Evolutionary conservation across 371 early-diverging fungal species (phyloP), one percentile per base, ranked within the genome.

Genomic region (Mortierella sp.): DNA sequence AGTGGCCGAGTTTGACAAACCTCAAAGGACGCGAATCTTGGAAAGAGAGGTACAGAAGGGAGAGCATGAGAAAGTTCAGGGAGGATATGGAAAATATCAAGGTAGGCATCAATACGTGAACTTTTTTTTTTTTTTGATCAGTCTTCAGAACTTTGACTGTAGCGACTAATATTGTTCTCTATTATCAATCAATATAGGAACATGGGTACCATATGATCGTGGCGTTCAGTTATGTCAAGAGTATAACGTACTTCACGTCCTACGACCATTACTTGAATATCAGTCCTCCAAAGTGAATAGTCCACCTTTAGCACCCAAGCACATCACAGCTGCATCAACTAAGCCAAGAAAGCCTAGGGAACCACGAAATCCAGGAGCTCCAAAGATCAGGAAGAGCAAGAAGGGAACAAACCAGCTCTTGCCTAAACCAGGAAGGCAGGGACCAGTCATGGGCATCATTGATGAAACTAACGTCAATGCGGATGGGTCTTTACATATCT

Each of bases 21-120:
- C 92, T 2, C 88, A 89, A 67, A 86, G 98, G 37, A 96, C 96
- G 22, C 91, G 94, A 66, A 96, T 97, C 68, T 83, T 97, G 51
- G 98, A 97, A 77, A 87, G 90, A 64, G 96, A 95, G 75, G 91
- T 96, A 2, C 90, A 91, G 68, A 88, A 75, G 0, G 96, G 95
- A 9, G 83, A 86, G 51, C 96, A 94, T 71, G 97, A 97, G 64
- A 96, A 96, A 80, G 93, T 97, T 6, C 97, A 97, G 83, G 98
- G 98, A 17, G 98, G 98, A 13, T 96, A 97, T 68, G 98, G 98
- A 34, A 96, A 96, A 85, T 96, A 96, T 78, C 96, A 97, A 86
- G 97, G 97, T 70, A 96, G 4, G 35, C 43, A 42, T 42, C 2
- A n/a, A 45, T 19, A n/a, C n/a, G n/a, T 9, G 58, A 57, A 82